A percentile compares a stretch with the other conserved stretches of the same genome.
phyloP scores from a whole-genome alignment of 306 rosid species.

The Pterocarpus macrocarpus region DNA sequence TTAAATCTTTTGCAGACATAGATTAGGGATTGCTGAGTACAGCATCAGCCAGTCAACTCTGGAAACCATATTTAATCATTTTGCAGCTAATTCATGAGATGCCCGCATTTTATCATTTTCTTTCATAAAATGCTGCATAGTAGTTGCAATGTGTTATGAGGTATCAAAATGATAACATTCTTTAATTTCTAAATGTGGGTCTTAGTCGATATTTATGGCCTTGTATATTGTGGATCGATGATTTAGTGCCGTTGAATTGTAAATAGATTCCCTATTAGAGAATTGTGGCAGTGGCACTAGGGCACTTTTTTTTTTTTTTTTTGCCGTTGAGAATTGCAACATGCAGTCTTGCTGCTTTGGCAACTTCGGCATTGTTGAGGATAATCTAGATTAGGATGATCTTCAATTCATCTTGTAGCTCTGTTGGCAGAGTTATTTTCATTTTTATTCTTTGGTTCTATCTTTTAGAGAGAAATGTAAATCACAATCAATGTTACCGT shows the following conservation, averaged over 20 bases:
- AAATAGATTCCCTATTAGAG: slow-evolving; percentile 42
- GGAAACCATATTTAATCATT: slow-evolving; percentile 91
- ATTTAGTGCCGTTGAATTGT: slow-evolving; percentile 45
- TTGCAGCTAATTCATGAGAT: slow-evolving; percentile 79
- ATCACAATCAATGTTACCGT: no score
- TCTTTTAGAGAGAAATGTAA: no score
- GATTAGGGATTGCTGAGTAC: slow-evolving; percentile 87
- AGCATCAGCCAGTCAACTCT: slow-evolving; percentile 94
- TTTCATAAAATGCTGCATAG: slow-evolving; percentile 13
- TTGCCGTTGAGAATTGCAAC: not conserved
- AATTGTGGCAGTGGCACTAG: not conserved
- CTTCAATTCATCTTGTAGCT: not conserved
- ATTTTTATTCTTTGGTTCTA: no score
- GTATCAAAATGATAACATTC: slow-evolving; percentile 35
- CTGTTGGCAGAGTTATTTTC: no score
- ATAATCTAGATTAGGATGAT: slow-evolving; percentile 2
- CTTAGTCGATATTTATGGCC: slow-evolving; percentile 24
- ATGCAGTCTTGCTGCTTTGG: slow-evolving; percentile 10
- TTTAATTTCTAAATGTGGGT: slow-evolving; percentile 31
- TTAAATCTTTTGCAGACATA: slow-evolving; percentile 57
- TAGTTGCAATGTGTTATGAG: not conserved
- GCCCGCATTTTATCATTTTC: slow-evolving; percentile 1
- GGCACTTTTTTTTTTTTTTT: not conserved
- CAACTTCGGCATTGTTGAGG: slow-evolving; percentile 24
- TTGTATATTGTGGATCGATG: slow-evolving; percentile 38